Base-by-base conservation (phyloP, 179 eudicot species). In the Pouteria campechiana region DNA sequence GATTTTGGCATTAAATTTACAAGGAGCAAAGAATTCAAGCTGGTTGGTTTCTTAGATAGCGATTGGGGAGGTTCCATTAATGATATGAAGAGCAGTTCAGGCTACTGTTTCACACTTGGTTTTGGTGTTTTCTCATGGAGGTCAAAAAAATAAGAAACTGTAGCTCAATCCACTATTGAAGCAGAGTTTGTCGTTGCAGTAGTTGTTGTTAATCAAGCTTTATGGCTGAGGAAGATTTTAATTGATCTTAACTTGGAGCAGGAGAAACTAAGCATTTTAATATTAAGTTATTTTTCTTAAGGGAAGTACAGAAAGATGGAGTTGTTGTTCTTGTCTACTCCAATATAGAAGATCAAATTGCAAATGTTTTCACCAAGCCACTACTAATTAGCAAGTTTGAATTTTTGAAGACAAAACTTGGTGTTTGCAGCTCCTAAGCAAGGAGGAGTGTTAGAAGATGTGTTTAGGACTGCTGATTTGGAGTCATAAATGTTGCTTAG, bases 291-390 rank as follows among this genome's bases (percentile, higher is more conserved):
- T 46, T 24, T 44, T 47, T 37, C 9, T 9, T 45, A 2, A 28
- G 54, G 7, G 45, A 51, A 12, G 59, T 48, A 3, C 33, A 57
- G 8, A 53, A 52, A 35, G 40, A 50, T 6, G 46, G 35, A 14
- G 48, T 37, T 29, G 53, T 49, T 4, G 6, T 22, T 13, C 36
- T 55, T 1, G 29, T 48, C 3, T 32, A 50, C 30, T 55, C 43
- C 18, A 33, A 39, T 9, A 37, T 47, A 6, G 48, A 56, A 25
- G 25, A 17, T 17, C 63, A 44, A 21, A 17, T 48, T 4, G 44
- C 58, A 4, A 39, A 56, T 12, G 44, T 50, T 0, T 32, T 63
- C 1, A 55, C 54, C 10, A 63, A 63, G 21, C 44, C 44, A 3
- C 4, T 63, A 1, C 48, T 48, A 3, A 46, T 12, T 17, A 7